phyloP scores from a whole-genome alignment of 768 basidiomycete genomes.

The Gloeopeniophorella convolvens region DNA sequence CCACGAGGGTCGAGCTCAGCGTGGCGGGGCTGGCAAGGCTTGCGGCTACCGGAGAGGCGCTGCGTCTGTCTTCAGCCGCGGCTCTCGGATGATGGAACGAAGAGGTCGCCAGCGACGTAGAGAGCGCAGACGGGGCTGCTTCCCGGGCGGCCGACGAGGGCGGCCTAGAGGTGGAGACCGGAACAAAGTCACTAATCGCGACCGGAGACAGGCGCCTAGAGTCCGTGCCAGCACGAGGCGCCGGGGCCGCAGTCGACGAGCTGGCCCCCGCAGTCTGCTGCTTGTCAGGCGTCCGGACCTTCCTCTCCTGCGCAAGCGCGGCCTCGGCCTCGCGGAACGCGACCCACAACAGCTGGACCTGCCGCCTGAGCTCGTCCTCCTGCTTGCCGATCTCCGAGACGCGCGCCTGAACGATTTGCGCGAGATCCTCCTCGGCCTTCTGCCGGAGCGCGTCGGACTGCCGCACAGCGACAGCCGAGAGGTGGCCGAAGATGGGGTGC shows the following conservation, averaged over 20 bases:
- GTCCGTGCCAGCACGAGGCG: neutral
- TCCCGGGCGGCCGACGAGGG: slow-evolving; percentile 34
- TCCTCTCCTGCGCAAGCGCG: slow-evolving; percentile 37
- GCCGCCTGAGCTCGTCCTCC: slow-evolving; percentile 46
- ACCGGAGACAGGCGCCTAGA: slow-evolving; percentile 24
- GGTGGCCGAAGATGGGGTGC: slow-evolving; percentile 62
- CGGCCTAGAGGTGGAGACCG: slow-evolving; percentile 36
- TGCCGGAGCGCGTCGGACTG: slow-evolving; percentile 50
- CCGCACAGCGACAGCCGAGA: slow-evolving; percentile 50
- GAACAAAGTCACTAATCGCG: slow-evolving; percentile 52
- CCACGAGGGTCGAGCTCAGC: slow-evolving; percentile 12
- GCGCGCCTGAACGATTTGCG: slow-evolving; percentile 46
- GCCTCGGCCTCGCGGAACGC: slow-evolving; percentile 45
- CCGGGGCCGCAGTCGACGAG: neutral
- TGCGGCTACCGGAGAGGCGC: slow-evolving; percentile 13
- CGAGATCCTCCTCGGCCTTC: slow-evolving; percentile 52
- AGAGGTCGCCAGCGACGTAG: slow-evolving; percentile 59
- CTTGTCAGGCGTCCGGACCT: slow-evolving; percentile 19
- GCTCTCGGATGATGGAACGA: slow-evolving; percentile 48
- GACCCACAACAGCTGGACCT: slow-evolving; percentile 61
- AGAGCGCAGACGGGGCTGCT: slow-evolving; percentile 48
- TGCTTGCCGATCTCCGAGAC: slow-evolving; percentile 48
- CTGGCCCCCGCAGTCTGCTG: neutral
- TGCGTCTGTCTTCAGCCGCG: slow-evolving; percentile 19
- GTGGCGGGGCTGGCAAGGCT: slow-evolving; percentile 5